These are phyloP conservation scores for Phytophthora vignae DNA, from an alignment of 352 stramenopile genomes.

Conservation along the genomic window DNA sequence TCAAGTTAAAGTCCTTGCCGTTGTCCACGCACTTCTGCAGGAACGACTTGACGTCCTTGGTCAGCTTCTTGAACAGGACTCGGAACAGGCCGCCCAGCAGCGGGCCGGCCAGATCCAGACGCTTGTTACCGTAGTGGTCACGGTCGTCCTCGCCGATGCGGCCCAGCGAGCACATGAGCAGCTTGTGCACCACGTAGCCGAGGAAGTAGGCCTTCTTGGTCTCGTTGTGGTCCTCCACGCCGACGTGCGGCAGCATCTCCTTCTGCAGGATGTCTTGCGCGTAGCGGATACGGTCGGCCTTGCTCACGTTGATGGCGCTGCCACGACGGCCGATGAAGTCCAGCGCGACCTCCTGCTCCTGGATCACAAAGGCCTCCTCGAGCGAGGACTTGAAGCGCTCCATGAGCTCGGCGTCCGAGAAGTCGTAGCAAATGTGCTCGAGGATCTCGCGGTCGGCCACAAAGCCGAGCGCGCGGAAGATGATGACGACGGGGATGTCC, in stretches of 20 bases:
- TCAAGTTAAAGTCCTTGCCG: constrained; percentile 97
- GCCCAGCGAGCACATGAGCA: constrained; percentile 99
- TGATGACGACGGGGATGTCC: constrained; percentile 99
- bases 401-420: constrained; percentile 99
- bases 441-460: constrained; percentile 98
- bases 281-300: constrained; percentile 98
- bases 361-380: constrained; percentile 99
- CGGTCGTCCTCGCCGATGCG: constrained; percentile 98
- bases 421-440: constrained; percentile 99
- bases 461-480: constrained; percentile 98
- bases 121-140: constrained; percentile 99
- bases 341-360: constrained; percentile 97
- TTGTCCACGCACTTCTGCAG: constrained; percentile 93
- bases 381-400: constrained; percentile 98
- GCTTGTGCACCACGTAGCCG: constrained; percentile 99
- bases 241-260: constrained; percentile 99
- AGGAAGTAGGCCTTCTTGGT: constrained; percentile 98
- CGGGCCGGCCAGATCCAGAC: constrained; percentile 98
- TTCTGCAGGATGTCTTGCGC: constrained; percentile 99
- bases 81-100: constrained; percentile 98
- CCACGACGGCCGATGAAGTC: constrained; percentile 99
- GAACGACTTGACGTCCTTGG: constrained; percentile 97
- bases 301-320: constrained; percentile 95
- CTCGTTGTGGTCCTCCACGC: constrained; percentile 98
- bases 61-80: constrained; percentile 99